Evolutionary conservation across 2,329 filamentous ascomycete genomes (phyloP).

Genomic region (Fusarium setosum): DNA sequence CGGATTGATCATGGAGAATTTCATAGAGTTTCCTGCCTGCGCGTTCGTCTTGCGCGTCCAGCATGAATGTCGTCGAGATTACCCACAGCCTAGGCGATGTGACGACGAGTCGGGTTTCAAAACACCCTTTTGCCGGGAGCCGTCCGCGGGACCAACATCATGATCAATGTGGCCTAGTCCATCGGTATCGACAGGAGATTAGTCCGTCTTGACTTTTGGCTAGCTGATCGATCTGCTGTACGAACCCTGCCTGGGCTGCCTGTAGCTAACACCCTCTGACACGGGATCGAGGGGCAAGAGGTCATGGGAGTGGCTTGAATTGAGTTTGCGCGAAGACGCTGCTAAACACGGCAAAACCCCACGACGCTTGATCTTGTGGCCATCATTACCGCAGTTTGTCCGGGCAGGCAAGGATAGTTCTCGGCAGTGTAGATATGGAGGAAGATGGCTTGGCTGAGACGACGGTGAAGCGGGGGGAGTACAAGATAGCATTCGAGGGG

Average conservation of each 20-base stretch:
- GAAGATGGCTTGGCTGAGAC: not conserved
- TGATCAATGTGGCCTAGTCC: not conserved
- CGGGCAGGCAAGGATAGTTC: not conserved
- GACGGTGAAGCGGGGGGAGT: not conserved
- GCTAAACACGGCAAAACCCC: not conserved
- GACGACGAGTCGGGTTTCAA: not conserved
- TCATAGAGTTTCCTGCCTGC: too few species aligned
- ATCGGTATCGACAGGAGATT: constrained; percentile 8
- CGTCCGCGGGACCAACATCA: not conserved
- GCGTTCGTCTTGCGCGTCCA: not conserved
- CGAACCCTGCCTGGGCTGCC: not conserved
- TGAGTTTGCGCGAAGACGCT: constrained; percentile 2
- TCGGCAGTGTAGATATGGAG: not conserved
- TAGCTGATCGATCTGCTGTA: not conserved
- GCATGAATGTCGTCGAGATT: not conserved
- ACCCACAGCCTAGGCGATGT: not conserved
- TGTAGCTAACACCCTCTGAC: not conserved
- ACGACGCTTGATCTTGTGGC: not conserved
- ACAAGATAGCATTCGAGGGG: not conserved
- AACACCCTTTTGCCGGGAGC: not conserved
- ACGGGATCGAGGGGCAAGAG: not conserved
- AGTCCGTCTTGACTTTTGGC: not conserved
- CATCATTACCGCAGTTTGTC: not conserved
- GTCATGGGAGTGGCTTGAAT: constrained; percentile 9
- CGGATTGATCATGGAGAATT: too few species aligned